These are phyloP conservation scores for Cladosporium phlei DNA, from an alignment of 2,329 filamentous ascomycete genomes.

Conservation along the genomic window DNA sequence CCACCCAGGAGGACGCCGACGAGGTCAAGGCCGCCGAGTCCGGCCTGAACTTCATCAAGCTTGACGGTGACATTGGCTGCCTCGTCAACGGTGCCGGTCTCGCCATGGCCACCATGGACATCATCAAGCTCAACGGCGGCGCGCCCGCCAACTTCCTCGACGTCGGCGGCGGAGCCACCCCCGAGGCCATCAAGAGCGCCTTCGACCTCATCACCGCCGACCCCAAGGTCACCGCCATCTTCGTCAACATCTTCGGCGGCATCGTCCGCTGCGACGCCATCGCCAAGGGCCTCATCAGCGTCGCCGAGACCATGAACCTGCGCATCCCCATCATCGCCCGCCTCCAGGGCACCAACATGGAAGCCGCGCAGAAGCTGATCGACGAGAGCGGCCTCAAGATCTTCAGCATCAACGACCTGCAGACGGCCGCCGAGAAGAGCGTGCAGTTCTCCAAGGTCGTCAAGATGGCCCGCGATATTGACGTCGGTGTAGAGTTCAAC, in stretches of 20 bases:
- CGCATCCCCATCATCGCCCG: conserved; percentile 95
- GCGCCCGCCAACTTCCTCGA: conserved; percentile 97
- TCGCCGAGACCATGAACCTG: conserved; percentile 90
- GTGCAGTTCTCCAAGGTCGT: conserved; percentile 99
- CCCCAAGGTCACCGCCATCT: conserved; percentile 96
- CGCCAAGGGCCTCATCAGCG: conserved; percentile 90
- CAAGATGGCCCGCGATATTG: conserved; percentile 96
- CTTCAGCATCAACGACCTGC: conserved; percentile 97
- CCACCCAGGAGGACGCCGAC: conserved; percentile 91
- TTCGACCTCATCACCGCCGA: conserved; percentile 99
- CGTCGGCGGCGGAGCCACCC: conserved; percentile 94
- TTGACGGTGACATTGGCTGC: conserved; percentile 98
- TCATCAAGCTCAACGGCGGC: conserved; percentile 99
- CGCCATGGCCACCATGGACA: conserved; percentile 99
- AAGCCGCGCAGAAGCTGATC: conserved; percentile 83
- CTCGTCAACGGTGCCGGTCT: conserved; percentile 98
- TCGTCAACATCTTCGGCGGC: conserved; percentile 99
- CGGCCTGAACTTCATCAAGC: conserved; percentile 99
- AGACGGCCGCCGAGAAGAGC: conserved; percentile 94
- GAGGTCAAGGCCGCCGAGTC: conserved; percentile 94
- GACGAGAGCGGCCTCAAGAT: conserved; percentile 99
- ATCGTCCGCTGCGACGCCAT: conserved; percentile 98
- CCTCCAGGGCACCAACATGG: conserved; percentile 98
- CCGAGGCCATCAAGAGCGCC: conserved; percentile 91
- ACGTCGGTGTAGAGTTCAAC: conserved; percentile 92